Evolutionary conservation across 257 asterid species (phyloP), one percentile per base, ranked within the genome.

Genomic region (Ballota nigra): DNA sequence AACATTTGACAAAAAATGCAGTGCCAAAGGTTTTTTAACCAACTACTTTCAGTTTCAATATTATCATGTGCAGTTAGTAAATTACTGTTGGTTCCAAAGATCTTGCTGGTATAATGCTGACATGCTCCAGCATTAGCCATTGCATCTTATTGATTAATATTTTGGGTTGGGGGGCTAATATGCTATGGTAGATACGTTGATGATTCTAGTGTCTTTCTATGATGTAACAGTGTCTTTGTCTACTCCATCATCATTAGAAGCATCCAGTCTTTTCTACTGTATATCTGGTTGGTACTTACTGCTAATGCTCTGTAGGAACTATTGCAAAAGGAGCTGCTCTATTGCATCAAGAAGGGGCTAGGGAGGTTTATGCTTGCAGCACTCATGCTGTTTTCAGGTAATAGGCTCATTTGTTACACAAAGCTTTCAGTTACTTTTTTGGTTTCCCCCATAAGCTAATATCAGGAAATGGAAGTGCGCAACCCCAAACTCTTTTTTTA

Each of bases 331-430:
- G 98, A 63, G 98, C 98, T 52, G 96, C 92, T 51, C 78, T 90
- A 41, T 80, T 92, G 51, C 98, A 92, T 83, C 93, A 90, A 81
- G 98, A 90, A 79, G 98, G 98, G 60, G 98, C 98, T 51, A 87
- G 97, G 84, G 98, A 92, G 84, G 98, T 92, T 69, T 88, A 88
- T 79, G 97, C 97, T 52, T 92, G 98, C 89, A 82, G 89, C 82
- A 92, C 98, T 16, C 98, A 90, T 75, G 98, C 97, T 26, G 97
- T 92, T 69, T 92, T 90, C 85, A 92, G 98, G 97, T 92, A 82
- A 59, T 64, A 45, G 23, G 36, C 74, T 69, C 71, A 68, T 71
- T 52, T 68, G 38, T 59, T n/a, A 18, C 15, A 6, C n/a, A 40
- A 11, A 56, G 49, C 28, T 53, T 47, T 70, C 41, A 24, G 63